These are phyloP conservation scores for Pestalotiopsis fici DNA, from an alignment of 2,329 filamentous ascomycete species.

Conservation along the genomic window DNA sequence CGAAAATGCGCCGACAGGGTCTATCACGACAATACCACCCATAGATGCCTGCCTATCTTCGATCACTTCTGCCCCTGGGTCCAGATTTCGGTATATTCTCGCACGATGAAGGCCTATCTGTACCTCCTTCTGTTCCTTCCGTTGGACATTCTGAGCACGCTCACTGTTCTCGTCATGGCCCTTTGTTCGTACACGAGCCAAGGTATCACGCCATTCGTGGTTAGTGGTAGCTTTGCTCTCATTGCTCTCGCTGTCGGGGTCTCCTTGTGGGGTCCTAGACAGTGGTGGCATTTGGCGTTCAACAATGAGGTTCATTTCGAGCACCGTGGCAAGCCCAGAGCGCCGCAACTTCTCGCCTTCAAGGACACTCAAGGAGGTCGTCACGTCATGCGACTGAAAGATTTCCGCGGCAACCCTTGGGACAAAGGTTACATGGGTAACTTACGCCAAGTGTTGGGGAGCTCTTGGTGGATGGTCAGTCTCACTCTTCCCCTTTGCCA, in stretches of 20 bases:
- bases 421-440: background rate
- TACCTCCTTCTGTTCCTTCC: slow-evolving; percentile 13
- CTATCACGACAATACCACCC: slow-evolving; percentile 13
- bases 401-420: background rate
- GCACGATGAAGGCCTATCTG: slow-evolving; percentile 19
- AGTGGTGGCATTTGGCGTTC: background rate
- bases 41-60: slow-evolving; percentile 15
- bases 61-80: slow-evolving; percentile 17
- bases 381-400: background rate
- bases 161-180: too few relatives aligned
- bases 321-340: background rate
- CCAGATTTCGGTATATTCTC: slow-evolving; percentile 14
- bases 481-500: slow-evolving; percentile 1
- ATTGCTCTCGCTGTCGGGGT: too few relatives aligned
- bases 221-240: too few relatives aligned
- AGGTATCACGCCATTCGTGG: too few relatives aligned
- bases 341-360: background rate
- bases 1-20: slow-evolving; percentile 13
- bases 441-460: background rate
- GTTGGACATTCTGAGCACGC: too few relatives aligned
- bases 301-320: background rate
- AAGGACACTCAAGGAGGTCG: background rate
- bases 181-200: too few relatives aligned
- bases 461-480: background rate
- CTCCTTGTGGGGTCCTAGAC: too few relatives aligned